A percentile compares a stretch with the other conserved stretches of the same genome.
Conservation (phyloP, 2,329 filamentous ascomycete genomes). For the Alternaria angustiovoidea region DNA sequence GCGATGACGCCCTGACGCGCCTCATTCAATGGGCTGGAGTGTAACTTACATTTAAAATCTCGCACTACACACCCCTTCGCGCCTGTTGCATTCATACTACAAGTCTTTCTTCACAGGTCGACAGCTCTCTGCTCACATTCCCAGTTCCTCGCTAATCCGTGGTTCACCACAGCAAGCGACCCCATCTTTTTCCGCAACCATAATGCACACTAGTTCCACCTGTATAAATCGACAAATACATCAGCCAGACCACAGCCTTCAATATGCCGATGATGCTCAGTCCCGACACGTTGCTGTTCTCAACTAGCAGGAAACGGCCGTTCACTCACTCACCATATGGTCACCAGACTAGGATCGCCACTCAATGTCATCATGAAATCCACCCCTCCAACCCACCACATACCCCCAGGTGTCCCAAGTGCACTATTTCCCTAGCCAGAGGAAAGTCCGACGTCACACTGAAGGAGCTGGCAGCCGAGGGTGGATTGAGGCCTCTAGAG, state of each 20-base stretch:
- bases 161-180: conserved; percentile 24
- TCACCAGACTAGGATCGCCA: conserved; percentile 26
- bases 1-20: conserved; percentile 24
- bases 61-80: conserved; percentile 8
- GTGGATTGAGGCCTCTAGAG: conserved; percentile 20
- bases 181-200: conserved; percentile 13
- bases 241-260: conserved; percentile 9
- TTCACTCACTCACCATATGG: conserved; percentile 8
- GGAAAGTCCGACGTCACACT: conserved; percentile 23
- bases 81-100: conserved; percentile 11
- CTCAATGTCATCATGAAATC: conserved; percentile 32
- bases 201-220: conserved; percentile 19
- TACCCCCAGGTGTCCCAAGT: conserved; percentile 31
- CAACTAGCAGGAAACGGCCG: conserved; percentile 3
- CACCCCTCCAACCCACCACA: conserved; percentile 30
- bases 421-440: conserved; percentile 21
- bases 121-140: conserved; percentile 7
- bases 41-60: conserved; percentile 23
- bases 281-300: conserved; percentile 3
- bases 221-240: conserved; percentile 19
- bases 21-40: conserved; percentile 17
- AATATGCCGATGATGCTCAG: conserved; percentile 20
- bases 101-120: neutral
- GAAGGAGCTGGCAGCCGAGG: conserved; percentile 20
- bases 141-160: conserved; percentile 14